A percentile compares a stretch with the other conserved stretches of the same genome.
Evolutionary conservation across 108 stramenopile species (phyloP).

Genomic region (Chaetoceros tenuissimus): DNA sequence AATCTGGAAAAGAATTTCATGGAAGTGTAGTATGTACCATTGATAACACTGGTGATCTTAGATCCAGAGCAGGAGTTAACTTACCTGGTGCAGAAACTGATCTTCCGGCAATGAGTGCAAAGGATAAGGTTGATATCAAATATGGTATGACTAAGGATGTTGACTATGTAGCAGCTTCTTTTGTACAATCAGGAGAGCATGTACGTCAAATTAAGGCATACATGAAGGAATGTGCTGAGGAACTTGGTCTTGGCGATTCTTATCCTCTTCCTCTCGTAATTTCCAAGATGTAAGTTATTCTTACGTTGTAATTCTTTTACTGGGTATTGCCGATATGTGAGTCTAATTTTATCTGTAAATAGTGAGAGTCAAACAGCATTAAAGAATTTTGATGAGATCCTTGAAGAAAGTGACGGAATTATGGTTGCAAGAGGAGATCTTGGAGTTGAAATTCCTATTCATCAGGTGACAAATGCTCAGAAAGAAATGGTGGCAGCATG

Average conservation of each 20-base stretch:
- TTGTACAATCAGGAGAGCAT: constrained; percentile 78
- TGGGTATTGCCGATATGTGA: neutral
- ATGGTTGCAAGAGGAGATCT: constrained; percentile 86
- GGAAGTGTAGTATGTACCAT: constrained; percentile 58
- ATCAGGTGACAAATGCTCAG: constrained; percentile 93
- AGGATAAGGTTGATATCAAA: constrained; percentile 80
- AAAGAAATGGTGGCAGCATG: constrained; percentile 96
- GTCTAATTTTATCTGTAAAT: constrained; percentile 21
- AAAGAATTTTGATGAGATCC: constrained; percentile 83
- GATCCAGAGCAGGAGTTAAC: constrained; percentile 95
- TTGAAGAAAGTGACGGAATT: constrained; percentile 81
- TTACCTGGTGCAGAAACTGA: constrained; percentile 90
- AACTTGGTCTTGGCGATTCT: constrained; percentile 43
- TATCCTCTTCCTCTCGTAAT: constrained; percentile 70
- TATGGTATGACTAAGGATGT: constrained; percentile 86
- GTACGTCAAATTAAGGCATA: constrained; percentile 77
- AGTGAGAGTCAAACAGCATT: constrained; percentile 56
- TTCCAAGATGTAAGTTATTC: constrained; percentile 41
- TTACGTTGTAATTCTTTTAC: neutral
- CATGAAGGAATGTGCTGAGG: constrained; percentile 62
- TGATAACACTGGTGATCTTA: constrained; percentile 74
- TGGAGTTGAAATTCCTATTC: constrained; percentile 90
- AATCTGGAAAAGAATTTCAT: constrained; percentile 21
- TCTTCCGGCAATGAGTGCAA: constrained; percentile 80
- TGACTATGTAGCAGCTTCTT: constrained; percentile 87